Base-by-base conservation (phyloP, 306 rosid genomes). In the Quercus wislizeni region DNA sequence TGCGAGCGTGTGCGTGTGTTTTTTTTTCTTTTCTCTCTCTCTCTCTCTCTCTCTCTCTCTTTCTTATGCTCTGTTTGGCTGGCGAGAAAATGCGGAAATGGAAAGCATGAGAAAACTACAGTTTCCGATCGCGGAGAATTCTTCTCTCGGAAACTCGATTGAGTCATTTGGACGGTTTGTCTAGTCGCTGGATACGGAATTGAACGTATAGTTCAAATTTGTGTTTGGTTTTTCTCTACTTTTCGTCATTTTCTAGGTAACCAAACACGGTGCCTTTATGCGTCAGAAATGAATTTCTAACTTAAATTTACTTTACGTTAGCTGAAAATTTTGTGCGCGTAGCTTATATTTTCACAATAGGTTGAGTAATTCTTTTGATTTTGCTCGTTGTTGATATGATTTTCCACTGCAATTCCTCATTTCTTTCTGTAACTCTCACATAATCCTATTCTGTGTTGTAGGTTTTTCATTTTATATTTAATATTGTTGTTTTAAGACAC, bases 11-110 rank as follows among this genome's bases (percentile, higher is more conserved):
- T 7, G 46, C 46, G 11, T 38, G 10, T 33, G 55, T 58, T 2
- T 5, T 0, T 57, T 55, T 61, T 55, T 78, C 57, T 21, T 25
- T 79, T 12, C 27, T 41, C 18, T 51, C 20, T 20, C 10, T 18
- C 27, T 52, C 11, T 13, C 23, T 51, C 35, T 20, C 6, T 13
- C 27, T 52, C 11, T 13, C 33, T 51, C 38, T 20, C 4, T 18
- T 20, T 52, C 6, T 13, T 73, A 28, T 57, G 27, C 58, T 55
- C 71, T 76, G 77, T 85, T 80, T 80, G 56, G 25, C 67, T 72
- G 57, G 19, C 43, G 35, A 76, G 74, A 43, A 76, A 69, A 27
- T 51, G 81, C 4, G 20, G 55, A 28, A 20, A 51, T 25, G 75
- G 55, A 23, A 70, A 30, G 63, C 38, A 6, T 8, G 57, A 49